Conservation (phyloP, 2,329 filamentous ascomycete species). For the Aspergillus fischeri region DNA sequence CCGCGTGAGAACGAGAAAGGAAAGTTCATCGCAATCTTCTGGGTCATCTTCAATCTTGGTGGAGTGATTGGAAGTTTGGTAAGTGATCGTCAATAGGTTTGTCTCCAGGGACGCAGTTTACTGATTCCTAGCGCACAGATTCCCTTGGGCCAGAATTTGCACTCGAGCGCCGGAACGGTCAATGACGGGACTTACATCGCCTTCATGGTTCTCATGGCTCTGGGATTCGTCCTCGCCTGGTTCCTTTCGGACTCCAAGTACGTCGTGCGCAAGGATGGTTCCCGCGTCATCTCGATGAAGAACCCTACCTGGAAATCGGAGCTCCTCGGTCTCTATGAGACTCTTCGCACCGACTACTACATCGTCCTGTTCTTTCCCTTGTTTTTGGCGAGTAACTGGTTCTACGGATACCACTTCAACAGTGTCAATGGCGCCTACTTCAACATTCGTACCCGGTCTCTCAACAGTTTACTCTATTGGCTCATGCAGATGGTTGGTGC, state of each 20-base stretch:
- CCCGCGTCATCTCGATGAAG: conserved; percentile 81
- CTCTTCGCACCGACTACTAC: conserved; percentile 65
- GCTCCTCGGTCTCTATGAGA: conserved; percentile 69
- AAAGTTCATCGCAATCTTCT: conserved; percentile 84
- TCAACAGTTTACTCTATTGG: conserved; percentile 80
- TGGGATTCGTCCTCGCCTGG: conserved; percentile 66
- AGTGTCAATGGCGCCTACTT: conserved; percentile 67
- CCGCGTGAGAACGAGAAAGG: conserved; percentile 78
- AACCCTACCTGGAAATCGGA: conserved; percentile 83
- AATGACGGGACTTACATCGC: conserved; percentile 79
- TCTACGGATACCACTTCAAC: conserved; percentile 77
- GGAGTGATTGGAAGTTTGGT: conserved; percentile 77
- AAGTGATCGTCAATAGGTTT: conserved; percentile 23
- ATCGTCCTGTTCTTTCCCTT: conserved; percentile 75
- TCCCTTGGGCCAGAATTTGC: conserved; percentile 45
- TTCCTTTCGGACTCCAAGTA: conserved; percentile 66
- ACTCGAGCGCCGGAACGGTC: conserved; percentile 38
- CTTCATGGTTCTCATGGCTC: conserved; percentile 77
- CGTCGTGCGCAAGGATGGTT: conserved; percentile 72
- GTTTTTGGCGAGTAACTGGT: conserved; percentile 77
- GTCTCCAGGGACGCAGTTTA: not conserved
- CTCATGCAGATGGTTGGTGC: conserved; percentile 73
- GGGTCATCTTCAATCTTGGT: conserved; percentile 92
- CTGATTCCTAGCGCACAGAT: conserved; percentile 25
- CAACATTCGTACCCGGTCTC: conserved; percentile 68